Evolutionary conservation across 495 filamentous ascomycete genomes (phyloP).

Genomic region (Monascus purpureus): DNA sequence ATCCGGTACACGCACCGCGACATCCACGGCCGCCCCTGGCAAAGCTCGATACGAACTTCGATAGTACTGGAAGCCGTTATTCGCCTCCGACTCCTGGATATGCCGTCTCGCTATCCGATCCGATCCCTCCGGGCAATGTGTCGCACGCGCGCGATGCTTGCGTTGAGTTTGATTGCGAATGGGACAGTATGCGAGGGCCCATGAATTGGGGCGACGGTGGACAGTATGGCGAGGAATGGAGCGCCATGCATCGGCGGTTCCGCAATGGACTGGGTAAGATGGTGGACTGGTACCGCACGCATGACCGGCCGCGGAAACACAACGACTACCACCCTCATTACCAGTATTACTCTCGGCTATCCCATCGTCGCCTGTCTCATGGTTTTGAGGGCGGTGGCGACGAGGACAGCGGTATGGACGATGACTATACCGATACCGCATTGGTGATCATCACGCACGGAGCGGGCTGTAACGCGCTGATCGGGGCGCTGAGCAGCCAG

Average conservation of each 20-base stretch:
- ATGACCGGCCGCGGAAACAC: slow-evolving; percentile 14
- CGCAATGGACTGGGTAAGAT: slow-evolving; percentile 59
- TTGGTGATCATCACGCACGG: slow-evolving; percentile 92
- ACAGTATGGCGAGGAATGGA: slow-evolving; percentile 87
- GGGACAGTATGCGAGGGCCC: slow-evolving; percentile 76
- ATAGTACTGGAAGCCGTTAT: slow-evolving; percentile 34
- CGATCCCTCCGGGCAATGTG: slow-evolving; percentile 79
- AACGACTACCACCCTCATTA: neutral
- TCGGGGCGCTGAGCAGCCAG: slow-evolving; percentile 78
- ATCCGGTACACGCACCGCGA: slow-evolving; percentile 4
- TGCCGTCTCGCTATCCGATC: slow-evolving; percentile 62
- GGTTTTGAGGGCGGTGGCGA: slow-evolving; percentile 44
- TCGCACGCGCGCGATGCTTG: slow-evolving; percentile 86
- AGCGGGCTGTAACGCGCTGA: slow-evolving; percentile 93
- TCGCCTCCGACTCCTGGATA: slow-evolving; percentile 66
- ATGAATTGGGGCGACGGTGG: slow-evolving; percentile 77
- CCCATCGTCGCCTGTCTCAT: slow-evolving; percentile 17
- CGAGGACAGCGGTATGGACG: slow-evolving; percentile 38
- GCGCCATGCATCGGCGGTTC: slow-evolving; percentile 81
- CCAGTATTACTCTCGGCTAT: slow-evolving; percentile 1
- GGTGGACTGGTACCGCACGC: slow-evolving; percentile 66
- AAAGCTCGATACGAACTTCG: slow-evolving; percentile 21
- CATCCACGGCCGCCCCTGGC: slow-evolving; percentile 1
- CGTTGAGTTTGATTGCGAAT: slow-evolving; percentile 75
- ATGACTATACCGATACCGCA: slow-evolving; percentile 56